Evolutionary conservation across 257 asterid species (phyloP), one percentile per base, ranked within the genome.

Genomic region (Plantago ovata): DNA sequence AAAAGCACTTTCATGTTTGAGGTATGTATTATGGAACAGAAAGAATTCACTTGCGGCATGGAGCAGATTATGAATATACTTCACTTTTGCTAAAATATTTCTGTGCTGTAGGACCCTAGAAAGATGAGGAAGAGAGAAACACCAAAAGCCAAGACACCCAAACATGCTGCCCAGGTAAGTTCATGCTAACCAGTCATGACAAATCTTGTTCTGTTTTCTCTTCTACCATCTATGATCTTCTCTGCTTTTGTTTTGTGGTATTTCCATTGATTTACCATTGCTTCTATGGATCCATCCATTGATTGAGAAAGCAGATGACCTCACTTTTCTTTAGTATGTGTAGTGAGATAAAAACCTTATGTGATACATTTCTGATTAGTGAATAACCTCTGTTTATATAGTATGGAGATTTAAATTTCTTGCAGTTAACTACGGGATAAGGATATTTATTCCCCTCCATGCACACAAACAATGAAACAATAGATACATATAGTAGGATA

Each of bases 1-100:
- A 85, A 72, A 71, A 89, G 95, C 32, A 89, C 99, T 41, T 96
- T 88, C 77, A 79, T 89, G 99, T 86, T 89, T 73, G 95, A 76
- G 94, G 99, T 86, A 45, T 48, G 19, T 60, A 10, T 14, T 13
- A 15, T 39, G 58, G 43, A 14, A 24, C 36, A 7, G 8, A 52
- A 52, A 44, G 28, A 40, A 21, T 44, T 69, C 63, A 32, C 36
- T 53, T 22, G 40, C 52, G 60, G 14, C 19, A 50, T 65, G 51
- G 38, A 42, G 59, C 60, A 54, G 64, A 52, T 48, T 47, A 50
- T 58, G 61, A 40, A 40, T 56, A 14, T 16, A 41, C 40, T 56
- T 47, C 38, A 64, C 49, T 58, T 65, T 57, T 22, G 14, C 47
- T n/a, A 56, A 50, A 69, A 50, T 66, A 58, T 68, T n/a, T 71